These are phyloP conservation scores for Cladosporium sphaerospermum DNA, from an alignment of 2,329 filamentous ascomycete genomes.

Conservation along the genomic window DNA sequence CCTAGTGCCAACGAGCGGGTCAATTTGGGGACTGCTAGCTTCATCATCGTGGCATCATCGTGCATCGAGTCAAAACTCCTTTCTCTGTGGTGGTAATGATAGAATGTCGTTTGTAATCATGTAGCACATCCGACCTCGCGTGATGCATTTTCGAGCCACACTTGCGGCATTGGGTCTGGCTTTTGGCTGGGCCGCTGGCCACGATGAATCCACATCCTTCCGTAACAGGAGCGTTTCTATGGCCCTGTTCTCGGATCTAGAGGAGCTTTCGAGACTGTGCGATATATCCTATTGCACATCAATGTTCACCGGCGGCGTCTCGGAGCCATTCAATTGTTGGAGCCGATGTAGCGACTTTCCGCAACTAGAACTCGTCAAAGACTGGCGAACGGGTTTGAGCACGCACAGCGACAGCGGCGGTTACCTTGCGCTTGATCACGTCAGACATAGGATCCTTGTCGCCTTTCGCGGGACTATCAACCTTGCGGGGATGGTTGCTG, in stretches of 20 bases:
- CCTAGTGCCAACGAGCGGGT: no score
- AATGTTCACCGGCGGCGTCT: constrained; percentile 72
- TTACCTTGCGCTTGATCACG: constrained; percentile 84
- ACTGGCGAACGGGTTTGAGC: constrained; percentile 78
- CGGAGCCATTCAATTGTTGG: constrained; percentile 74
- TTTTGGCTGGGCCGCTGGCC: background rate
- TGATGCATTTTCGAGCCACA: background rate
- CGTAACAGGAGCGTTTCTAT: constrained; percentile 45
- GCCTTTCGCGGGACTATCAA: constrained; percentile 95
- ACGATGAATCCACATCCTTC: background rate
- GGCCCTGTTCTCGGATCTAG: constrained; percentile 71
- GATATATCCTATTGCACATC: constrained; percentile 94
- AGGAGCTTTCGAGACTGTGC: constrained; percentile 80
- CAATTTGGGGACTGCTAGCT: background rate
- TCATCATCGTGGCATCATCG: background rate
- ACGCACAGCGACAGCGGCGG: constrained; percentile 86
- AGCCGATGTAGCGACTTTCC: constrained; percentile 82
- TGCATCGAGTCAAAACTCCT: background rate
- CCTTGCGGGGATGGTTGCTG: constrained; percentile 80
- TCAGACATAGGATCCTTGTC: constrained; percentile 62
- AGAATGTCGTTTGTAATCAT: background rate
- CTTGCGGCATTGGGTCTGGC: background rate
- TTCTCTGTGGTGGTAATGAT: background rate
- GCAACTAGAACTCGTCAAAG: constrained; percentile 67
- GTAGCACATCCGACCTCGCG: background rate